These are phyloP conservation scores for Nymphaea thermarum DNA, from an alignment of 164 flowering plant species.

Conservation along the genomic window DNA sequence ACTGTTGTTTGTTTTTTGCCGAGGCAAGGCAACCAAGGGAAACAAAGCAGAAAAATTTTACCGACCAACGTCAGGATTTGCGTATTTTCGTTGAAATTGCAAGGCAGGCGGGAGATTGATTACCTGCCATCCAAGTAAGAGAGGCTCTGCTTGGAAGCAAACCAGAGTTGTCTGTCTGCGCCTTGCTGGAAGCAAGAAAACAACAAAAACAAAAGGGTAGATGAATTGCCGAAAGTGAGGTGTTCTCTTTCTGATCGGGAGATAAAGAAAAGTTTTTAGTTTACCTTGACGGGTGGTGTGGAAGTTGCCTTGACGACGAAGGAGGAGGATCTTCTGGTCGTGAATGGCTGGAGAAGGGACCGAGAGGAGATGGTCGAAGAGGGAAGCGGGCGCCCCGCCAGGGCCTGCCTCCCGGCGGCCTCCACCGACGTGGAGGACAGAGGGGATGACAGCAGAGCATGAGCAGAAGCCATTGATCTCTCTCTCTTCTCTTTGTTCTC, in stretches of 20 bases:
- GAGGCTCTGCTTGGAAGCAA: conserved; percentile 91
- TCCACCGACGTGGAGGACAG: conserved; percentile 51
- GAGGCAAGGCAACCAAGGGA: background rate
- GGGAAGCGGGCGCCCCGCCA: conserved; percentile 35
- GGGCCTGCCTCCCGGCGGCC: conserved; percentile 49
- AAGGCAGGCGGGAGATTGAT: background rate
- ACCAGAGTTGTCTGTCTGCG: conserved; percentile 85
- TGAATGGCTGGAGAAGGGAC: conserved; percentile 4
- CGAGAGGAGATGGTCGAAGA: conserved; percentile 10
- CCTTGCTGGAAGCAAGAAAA: conserved; percentile 50
- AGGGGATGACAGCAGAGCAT: conserved; percentile 24
- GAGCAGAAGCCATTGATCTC: background rate
- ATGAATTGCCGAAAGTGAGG: background rate
- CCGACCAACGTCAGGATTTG: background rate
- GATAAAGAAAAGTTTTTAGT: no score
- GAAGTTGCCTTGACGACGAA: conserved; percentile 67
- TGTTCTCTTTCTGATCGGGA: background rate
- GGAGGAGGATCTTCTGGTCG: conserved; percentile 26
- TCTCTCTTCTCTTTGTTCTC: conserved; percentile 2
- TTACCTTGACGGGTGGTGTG: conserved; percentile 83
- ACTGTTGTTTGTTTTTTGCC: conserved; percentile 17
- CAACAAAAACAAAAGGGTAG: background rate
- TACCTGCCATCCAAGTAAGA: conserved; percentile 98
- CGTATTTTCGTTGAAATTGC: background rate
- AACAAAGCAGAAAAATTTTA: background rate